Conservation (phyloP, 169 alveolate genomes). For the Babesia sp. region DNA sequence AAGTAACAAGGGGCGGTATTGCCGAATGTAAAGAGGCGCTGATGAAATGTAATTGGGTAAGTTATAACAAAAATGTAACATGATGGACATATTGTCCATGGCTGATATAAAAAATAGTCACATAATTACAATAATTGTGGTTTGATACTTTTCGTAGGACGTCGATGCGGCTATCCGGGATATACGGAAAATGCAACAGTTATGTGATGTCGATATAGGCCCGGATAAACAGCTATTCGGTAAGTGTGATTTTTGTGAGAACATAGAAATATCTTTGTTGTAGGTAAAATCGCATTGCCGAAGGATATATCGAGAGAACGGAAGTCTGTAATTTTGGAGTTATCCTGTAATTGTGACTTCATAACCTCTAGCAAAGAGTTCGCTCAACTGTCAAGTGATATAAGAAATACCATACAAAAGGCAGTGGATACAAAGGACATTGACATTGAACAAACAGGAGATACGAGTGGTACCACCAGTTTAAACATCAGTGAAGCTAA, state of each 20-base stretch:
- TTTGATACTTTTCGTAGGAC: constrained; percentile 55
- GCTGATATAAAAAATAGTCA: too few species aligned
- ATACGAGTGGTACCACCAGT: not conserved
- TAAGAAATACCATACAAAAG: constrained; percentile 23
- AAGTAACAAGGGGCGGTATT: constrained; percentile 54
- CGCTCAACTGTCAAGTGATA: constrained; percentile 6
- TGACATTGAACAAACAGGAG: not conserved
- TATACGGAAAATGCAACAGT: constrained; percentile 36
- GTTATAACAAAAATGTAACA: not conserved
- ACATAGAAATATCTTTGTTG: not conserved
- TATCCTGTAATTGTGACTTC: constrained; percentile 54
- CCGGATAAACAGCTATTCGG: constrained; percentile 34
- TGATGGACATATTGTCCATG: too few species aligned
- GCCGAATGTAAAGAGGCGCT: constrained; percentile 55
- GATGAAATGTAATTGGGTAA: constrained; percentile 38
- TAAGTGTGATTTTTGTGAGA: not conserved
- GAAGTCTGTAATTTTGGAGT: constrained; percentile 21
- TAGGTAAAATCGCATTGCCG: constrained; percentile 41
- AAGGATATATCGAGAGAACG: not conserved
- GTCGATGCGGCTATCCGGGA: constrained; percentile 31
- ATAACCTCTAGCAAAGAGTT: constrained; percentile 45
- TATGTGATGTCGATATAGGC: constrained; percentile 9
- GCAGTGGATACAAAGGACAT: not conserved
- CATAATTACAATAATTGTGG: too few species aligned
- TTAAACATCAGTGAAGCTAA: not conserved